Percentiles rank a stretch among this genome's conserved stretches.
These are phyloP conservation scores for Vitis rupestris DNA, from an alignment of 164 flowering plant species.

Conservation along the genomic window DNA sequence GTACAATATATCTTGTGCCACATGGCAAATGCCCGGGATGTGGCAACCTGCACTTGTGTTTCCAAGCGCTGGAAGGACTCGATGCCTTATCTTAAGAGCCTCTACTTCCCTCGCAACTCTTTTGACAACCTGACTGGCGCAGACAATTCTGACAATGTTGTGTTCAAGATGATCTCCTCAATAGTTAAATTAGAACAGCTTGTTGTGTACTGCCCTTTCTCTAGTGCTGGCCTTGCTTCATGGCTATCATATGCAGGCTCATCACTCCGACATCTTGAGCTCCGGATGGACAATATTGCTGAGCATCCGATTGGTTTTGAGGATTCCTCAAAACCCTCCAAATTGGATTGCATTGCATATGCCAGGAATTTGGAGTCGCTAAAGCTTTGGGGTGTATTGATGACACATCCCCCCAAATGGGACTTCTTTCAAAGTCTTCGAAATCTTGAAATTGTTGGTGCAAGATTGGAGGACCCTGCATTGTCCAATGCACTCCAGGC, in stretches of 20 bases:
- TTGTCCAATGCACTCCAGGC: constrained; percentile 49
- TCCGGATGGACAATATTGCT: constrained; percentile 64
- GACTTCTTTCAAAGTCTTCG: constrained; percentile 44
- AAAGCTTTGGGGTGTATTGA: constrained; percentile 79
- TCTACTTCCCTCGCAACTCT: constrained; percentile 70
- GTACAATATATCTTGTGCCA: constrained; percentile 64
- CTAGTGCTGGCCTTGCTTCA: constrained; percentile 52
- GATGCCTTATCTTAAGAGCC: constrained; percentile 45
- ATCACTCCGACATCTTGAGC: constrained; percentile 68
- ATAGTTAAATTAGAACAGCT: constrained; percentile 51
- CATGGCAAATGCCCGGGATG: constrained; percentile 62
- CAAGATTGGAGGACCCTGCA: constrained; percentile 56
- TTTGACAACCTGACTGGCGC: constrained; percentile 41
- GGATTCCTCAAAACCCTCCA: constrained; percentile 23
- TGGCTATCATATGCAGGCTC: constrained; percentile 45
- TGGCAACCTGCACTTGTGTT: constrained; percentile 65
- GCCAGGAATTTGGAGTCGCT: constrained; percentile 60
- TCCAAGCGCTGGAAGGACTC: constrained; percentile 80
- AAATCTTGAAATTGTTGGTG: constrained; percentile 78
- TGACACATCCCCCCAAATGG: constrained; percentile 72
- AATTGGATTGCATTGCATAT: constrained; percentile 52
- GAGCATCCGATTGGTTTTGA: constrained; percentile 29
- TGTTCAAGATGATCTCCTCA: constrained; percentile 47
- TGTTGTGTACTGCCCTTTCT: constrained; percentile 73
- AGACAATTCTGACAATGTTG: constrained; percentile 35